phyloP scores from a whole-genome alignment of 2,329 filamentous ascomycete genomes.

The Monascus ruber region DNA sequence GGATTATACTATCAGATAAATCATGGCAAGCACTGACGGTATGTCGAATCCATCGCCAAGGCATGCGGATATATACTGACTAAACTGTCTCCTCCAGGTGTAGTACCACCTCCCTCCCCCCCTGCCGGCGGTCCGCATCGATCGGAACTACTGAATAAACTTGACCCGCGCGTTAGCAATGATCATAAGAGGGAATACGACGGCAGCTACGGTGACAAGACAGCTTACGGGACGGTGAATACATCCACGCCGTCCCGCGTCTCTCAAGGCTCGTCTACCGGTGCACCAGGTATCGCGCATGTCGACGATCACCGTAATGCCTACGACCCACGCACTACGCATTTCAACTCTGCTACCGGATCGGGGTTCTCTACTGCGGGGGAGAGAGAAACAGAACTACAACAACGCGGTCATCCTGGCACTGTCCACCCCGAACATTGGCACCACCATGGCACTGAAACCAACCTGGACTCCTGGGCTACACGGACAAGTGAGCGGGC shows the following conservation, averaged over 20 bases:
- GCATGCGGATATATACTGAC: no score
- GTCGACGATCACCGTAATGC: conserved; percentile 6
- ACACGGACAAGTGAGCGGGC: no score
- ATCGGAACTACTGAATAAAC: conserved; percentile 14
- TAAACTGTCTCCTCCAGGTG: no score
- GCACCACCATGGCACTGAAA: no score
- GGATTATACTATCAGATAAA: no score
- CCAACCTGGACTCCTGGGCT: no score
- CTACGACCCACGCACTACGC: conserved; percentile 9
- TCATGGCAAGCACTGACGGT: no score
- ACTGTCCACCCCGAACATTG: no score
- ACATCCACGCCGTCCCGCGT: background rate
- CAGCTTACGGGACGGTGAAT: conserved; percentile 5
- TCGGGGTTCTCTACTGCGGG: conserved; percentile 8
- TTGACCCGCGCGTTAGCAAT: conserved; percentile 12
- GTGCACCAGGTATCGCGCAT: conserved; percentile 14
- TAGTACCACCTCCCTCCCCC: no score
- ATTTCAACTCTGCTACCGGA: conserved; percentile 18
- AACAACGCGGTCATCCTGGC: no score
- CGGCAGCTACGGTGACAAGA: conserved; percentile 10
- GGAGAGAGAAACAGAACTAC: no score
- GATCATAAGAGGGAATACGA: conserved; percentile 8
- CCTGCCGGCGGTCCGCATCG: conserved; percentile 7
- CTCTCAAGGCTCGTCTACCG: conserved; percentile 17
- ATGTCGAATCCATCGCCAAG: no score